Evolutionary conservation across 139 green algal species (phyloP), one percentile per base, ranked within the genome.

Genomic region (Auxenochlorella pyrenoidosa): DNA sequence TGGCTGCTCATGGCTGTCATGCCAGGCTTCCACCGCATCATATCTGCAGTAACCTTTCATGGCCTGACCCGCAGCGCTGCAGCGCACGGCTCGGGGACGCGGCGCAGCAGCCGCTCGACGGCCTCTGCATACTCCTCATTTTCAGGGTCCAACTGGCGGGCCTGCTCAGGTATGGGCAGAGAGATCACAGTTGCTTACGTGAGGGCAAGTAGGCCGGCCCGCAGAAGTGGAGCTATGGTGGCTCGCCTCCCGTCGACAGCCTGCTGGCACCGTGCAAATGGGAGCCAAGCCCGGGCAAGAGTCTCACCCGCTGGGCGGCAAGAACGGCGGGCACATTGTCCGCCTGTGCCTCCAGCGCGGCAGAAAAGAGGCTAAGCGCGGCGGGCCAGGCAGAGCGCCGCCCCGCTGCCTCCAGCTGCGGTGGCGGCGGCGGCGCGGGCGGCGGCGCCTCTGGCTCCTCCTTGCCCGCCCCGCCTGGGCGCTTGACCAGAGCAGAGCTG

Each of bases 321-420:
- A 92, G 59, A 16, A 77, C 59, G 3, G 88, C 89, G n/a, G n/a
- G 75, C 34, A 87, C 79, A 59, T 91, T 92, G 43, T 92, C 82
- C 1, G 82, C 83, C 75, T 72, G 2, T 32, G 71, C 79, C 63
- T 94, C 91, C 18, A 88, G 71, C 30, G 79, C 83, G 0, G 51
- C 40, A 28, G 88, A 89, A 18, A 86, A 75, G 43, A 91, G 70
- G 0, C 78, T 66, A 59, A 89, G 82, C 30, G 86, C 91, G 4
- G 81, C 83, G 21, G 91, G 38, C 89, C 88, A 92, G 26, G n/a
- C 75, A 44, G 86, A 88, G 47, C 10, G 44, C 30, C 43, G 66
- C 44, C 58, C 73, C 28, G 65, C 81, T 21, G 41, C 43, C 24
- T n/a, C 65, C 2, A 24, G 30, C 0, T 65, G 10, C 65, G 81